Base-by-base conservation (phyloP, 768 basidiomycete genomes). In the Candolleomyces eurysporus region DNA sequence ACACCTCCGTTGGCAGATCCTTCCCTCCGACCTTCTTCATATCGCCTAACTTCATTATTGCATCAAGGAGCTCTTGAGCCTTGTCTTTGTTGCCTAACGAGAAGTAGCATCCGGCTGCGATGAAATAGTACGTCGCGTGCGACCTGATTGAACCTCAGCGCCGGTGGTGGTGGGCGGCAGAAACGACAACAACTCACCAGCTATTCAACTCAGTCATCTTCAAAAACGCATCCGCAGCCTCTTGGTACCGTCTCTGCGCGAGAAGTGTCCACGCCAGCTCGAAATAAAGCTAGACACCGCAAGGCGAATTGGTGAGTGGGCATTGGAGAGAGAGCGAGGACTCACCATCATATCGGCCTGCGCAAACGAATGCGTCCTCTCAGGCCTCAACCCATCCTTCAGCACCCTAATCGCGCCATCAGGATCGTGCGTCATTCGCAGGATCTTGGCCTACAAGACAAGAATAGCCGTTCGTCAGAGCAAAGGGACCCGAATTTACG, bases 181-280 rank as follows among this genome's bases (percentile, higher is more conserved):
- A 36, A 36, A 11, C 6, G 36, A 36, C 36, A 1, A 42, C 13
- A 39, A 73, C 79, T 7, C 39, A 86, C 91, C 91, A 93, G 49
- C 76, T 84, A 67, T 92, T 93, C 62, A 91, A 66, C 63, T 84
- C 80, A 5, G 84, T 86, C 64, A 92, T 75, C 59, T 74, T 78
- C 48, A 91, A 65, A 65, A 92, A 91, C 60, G 79, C 77, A 51
- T 88, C 83, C 1, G 89, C 89, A 1, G 87, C 80, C 63, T 92
- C 89, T 63, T 81, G 73, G 58, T 92, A 91, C 60, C 81, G 43
- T 5, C 65, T 48, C 26, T 66, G 60, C 5, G 84, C 79, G 3
- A 92, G 78, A 1, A 90, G 71, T 16, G 85, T 86, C 91, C 91
- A 92, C 0, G 88, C 90, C 4, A 93, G 79, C 70, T 93, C 91